phyloP scores from a whole-genome alignment of 345 rosid genomes.

The Camelina hispida region DNA sequence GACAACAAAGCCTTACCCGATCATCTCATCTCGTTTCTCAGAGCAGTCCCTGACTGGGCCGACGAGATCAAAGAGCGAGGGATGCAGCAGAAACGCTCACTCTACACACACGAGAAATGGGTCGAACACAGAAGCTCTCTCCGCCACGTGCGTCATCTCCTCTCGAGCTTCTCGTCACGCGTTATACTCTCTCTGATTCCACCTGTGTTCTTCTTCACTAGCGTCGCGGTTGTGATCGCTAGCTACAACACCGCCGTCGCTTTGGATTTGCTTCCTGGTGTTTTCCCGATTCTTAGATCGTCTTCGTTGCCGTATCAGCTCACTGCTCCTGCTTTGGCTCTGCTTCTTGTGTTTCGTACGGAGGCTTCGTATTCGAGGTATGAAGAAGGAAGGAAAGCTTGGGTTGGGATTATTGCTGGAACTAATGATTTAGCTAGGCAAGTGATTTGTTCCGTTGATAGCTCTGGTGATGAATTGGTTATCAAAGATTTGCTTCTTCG shows the following conservation, averaged over 20 bases:
- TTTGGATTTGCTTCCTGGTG: conserved; percentile 60
- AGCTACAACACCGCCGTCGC: conserved; percentile 70
- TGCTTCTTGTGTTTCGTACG: conserved; percentile 85
- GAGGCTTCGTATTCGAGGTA: conserved; percentile 94
- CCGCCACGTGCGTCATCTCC: conserved; percentile 79
- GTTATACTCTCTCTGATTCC: conserved; percentile 83
- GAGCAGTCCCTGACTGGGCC: conserved; percentile 82
- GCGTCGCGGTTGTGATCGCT: conserved; percentile 63
- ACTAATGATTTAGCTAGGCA: conserved; percentile 74
- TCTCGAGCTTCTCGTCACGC: conserved; percentile 77
- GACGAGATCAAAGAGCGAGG: conserved; percentile 84
- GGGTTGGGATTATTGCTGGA: conserved; percentile 77
- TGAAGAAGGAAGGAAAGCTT: conserved; percentile 80
- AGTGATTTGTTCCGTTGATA: conserved; percentile 58
- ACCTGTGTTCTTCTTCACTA: conserved; percentile 76
- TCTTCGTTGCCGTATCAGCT: conserved; percentile 88
- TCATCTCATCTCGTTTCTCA: conserved; percentile 46
- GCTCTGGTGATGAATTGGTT: conserved; percentile 49
- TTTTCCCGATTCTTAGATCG: conserved; percentile 72
- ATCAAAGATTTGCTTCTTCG: conserved; percentile 63
- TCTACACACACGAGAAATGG: conserved; percentile 84
- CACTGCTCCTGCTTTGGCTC: conserved; percentile 89
- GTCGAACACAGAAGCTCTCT: conserved; percentile 77
- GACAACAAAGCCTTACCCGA: conserved; percentile 17
- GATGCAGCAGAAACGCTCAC: conserved; percentile 67